Evolutionary conservation across 148 eudicot species (phyloP).

Genomic region (Cornus florida): DNA sequence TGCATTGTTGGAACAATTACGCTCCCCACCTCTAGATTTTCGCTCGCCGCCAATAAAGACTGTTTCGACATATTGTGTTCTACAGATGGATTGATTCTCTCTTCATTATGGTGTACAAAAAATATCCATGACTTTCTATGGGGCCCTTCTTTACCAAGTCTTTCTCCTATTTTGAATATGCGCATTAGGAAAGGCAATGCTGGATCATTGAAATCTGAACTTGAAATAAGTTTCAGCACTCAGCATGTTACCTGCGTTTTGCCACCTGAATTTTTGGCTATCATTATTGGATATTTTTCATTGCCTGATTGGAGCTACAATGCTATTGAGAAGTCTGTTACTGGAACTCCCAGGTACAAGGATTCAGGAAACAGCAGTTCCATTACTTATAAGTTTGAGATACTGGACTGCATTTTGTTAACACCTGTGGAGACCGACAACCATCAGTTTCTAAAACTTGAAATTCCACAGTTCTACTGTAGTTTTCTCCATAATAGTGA

Average conservation of each 20-base stretch:
- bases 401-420: slow-evolving; percentile 58
- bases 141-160: slow-evolving; percentile 60
- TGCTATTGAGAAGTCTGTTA: slow-evolving; percentile 19
- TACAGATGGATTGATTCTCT: slow-evolving; percentile 56
- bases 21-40: slow-evolving; percentile 57
- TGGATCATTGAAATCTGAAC: slow-evolving; percentile 30
- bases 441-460: slow-evolving; percentile 58
- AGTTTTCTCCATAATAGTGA: slow-evolving; percentile 48
- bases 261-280: slow-evolving; percentile 72
- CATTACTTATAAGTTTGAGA: slow-evolving; percentile 58
- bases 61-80: slow-evolving; percentile 66
- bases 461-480: slow-evolving; percentile 52
- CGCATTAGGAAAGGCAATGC: slow-evolving; percentile 44
- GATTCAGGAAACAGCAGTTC: slow-evolving; percentile 20
- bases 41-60: slow-evolving; percentile 36
- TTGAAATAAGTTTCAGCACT: slow-evolving; percentile 63
- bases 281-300: slow-evolving; percentile 80
- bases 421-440: slow-evolving; percentile 54
- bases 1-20: slow-evolving; percentile 55
- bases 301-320: slow-evolving; percentile 63
- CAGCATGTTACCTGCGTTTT: slow-evolving; percentile 82
- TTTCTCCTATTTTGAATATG: slow-evolving; percentile 62
- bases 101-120: slow-evolving; percentile 60
- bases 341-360: slow-evolving; percentile 13
- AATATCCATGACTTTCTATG: slow-evolving; percentile 56